A percentile compares a stretch with the other conserved stretches of the same genome.
Evolutionary conservation across 2,329 filamentous ascomycete species (phyloP).

Genomic region (Cadophora luteo-olivacea): DNA sequence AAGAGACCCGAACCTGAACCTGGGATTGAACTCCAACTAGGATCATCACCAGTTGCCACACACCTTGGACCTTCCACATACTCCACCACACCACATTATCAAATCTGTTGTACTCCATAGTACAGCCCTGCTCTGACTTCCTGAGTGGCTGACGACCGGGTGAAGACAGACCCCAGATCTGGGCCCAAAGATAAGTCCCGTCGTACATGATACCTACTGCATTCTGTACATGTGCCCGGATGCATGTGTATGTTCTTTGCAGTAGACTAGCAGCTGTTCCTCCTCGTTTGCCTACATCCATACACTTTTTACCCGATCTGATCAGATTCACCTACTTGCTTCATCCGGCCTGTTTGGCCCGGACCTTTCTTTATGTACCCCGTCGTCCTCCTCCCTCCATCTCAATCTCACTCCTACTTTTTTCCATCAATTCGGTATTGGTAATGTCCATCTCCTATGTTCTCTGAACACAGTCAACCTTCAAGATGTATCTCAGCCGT

Average conservation of each 20-base stretch:
- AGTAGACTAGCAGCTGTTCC: neutral
- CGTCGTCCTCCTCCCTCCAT: neutral
- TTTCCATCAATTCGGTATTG: neutral
- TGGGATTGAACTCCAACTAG: neutral
- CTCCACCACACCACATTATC: neutral
- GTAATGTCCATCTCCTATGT: neutral
- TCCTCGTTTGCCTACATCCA: slow-evolving; percentile 7
- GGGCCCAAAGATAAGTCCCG: slow-evolving; percentile 16
- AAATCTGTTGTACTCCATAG: neutral
- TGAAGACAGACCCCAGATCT: slow-evolving; percentile 8
- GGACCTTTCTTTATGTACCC: slow-evolving; percentile 20
- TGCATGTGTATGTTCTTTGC: neutral
- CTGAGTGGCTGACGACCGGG: slow-evolving; percentile 7
- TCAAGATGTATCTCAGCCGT: slow-evolving; percentile 23
- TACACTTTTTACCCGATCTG: slow-evolving; percentile 1
- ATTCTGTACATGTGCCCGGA: slow-evolving; percentile 4
- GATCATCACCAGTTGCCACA: neutral
- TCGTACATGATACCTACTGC: neutral
- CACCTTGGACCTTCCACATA: neutral
- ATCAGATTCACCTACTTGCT: slow-evolving; percentile 1
- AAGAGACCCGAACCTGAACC: neutral
- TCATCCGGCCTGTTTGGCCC: slow-evolving; percentile 8
- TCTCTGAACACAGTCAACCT: neutral
- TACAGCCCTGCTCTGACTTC: neutral
- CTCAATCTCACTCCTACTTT: neutral